These are phyloP conservation scores for Corchorus capsularis DNA, from an alignment of 345 rosid genomes.

Conservation along the genomic window DNA sequence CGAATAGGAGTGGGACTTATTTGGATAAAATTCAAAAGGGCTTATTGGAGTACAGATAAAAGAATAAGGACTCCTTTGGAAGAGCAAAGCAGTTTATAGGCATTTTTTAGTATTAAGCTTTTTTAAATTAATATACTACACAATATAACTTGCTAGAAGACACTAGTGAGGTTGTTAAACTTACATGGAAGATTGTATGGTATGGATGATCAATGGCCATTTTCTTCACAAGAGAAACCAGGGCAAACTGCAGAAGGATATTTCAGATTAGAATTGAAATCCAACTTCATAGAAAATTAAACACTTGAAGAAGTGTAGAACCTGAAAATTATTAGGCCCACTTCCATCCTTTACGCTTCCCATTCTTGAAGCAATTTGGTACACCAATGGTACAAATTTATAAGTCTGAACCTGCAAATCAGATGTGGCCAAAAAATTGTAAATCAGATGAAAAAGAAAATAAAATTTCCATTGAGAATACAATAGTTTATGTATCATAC, in stretches of 20 bases:
- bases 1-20: no score
- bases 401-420: conserved; percentile 78
- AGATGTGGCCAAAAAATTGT: conserved; percentile 6
- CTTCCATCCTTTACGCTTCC: conserved; percentile 73
- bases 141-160: conserved; percentile 5
- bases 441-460: neutral
- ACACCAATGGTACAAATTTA: conserved; percentile 86
- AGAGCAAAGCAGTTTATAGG: no score
- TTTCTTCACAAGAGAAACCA: conserved; percentile 89
- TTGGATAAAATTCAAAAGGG: no score
- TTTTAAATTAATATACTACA: neutral
- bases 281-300: conserved; percentile 17
- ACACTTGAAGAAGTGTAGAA: conserved; percentile 26
- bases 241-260: conserved; percentile 70
- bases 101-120: neutral
- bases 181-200: conserved; percentile 92
- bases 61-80: no score
- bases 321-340: conserved; percentile 83
- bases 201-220: conserved; percentile 98
- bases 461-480: neutral
- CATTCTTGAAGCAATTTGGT: conserved; percentile 98
- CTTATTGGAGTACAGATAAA: no score
- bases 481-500: neutral
- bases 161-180: conserved; percentile 6
- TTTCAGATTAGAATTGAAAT: conserved; percentile 29